Evolutionary conservation across 164 flowering plant genomes (phyloP), one percentile per base, ranked within the genome.

Genomic region (Tinospora cordifolia): DNA sequence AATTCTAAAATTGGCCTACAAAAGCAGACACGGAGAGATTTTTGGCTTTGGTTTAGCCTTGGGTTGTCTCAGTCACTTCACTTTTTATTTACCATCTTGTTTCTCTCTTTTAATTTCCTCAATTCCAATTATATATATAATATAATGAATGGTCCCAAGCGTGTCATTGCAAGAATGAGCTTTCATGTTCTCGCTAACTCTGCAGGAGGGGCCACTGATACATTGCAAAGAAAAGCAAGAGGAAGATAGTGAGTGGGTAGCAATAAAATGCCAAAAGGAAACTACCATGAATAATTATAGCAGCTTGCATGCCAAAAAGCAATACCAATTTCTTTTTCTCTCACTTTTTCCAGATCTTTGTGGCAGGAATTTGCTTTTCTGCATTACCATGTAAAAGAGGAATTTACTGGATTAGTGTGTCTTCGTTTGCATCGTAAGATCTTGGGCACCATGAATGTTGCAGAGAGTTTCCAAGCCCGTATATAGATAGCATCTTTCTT

Each of bases 181-280:
- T 54, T 54, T 54, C 60, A 54, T 54, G 19, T 54, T 54, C 60
- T 54, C 60, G n/a, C 60, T 54, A 54, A 54, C 60, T 17, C 25
- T 54, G 60, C 24, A 25, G 60, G 60, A 25, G 60, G 60, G 60
- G 60, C 60, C 60, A 17, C 9, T 19, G 60, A 54, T 54, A 30
- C 4, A 30, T 19, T 54, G n/a, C 6, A 54, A 54, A 54, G 60
- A 19, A 54, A 54, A 54, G 60, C 21, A 54, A 54, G 60, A 54
- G 22, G 21, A 19, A 19, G 24, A 17, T 3, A 21, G 21, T 6
- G 60, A 54, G 24, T 3, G 60, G 60, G 60, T 54, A 54, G 60
- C 60, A 54, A 54, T 54, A 4, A 19, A 54, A 54, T 0, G 60
- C 60, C 60, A 54, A 54, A 54, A 54, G 60, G 8, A 54, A 51